A percentile compares a stretch with the other conserved stretches of the same genome.
Evolutionary conservation across 352 stramenopile genomes (phyloP).

Genomic region (Globisporangium takayamanum): DNA sequence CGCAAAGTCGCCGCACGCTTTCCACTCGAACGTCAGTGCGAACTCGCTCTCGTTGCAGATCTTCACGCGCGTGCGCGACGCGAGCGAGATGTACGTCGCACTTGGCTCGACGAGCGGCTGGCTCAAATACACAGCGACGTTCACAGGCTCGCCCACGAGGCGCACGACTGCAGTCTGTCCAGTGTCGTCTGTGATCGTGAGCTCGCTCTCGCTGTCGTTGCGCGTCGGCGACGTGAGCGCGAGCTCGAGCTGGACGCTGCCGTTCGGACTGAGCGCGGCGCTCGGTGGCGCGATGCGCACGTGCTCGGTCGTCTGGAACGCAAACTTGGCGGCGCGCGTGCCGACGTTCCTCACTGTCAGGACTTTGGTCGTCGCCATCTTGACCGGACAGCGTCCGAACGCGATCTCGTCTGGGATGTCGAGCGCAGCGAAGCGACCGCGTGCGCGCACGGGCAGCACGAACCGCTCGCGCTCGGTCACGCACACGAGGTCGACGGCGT

Average conservation of each 20-base stretch:
- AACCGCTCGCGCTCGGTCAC: conserved; percentile 94
- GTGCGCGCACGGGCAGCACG: conserved; percentile 82
- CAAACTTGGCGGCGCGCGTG: conserved; percentile 65
- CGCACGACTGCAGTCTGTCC: conserved; percentile 65
- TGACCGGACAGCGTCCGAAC: conserved; percentile 86
- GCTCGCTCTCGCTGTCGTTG: conserved; percentile 47
- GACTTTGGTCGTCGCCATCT: conserved; percentile 67
- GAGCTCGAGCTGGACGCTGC: conserved; percentile 77
- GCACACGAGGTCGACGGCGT: conserved; percentile 89
- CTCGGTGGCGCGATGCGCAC: conserved; percentile 64
- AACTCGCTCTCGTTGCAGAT: conserved; percentile 92
- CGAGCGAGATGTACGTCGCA: conserved; percentile 90
- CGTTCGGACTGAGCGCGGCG: conserved; percentile 56
- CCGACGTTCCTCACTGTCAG: conserved; percentile 90
- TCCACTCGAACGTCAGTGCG: conserved; percentile 90
- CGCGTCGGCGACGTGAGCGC: conserved; percentile 33
- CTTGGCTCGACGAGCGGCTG: conserved; percentile 76
- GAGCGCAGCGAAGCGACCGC: conserved; percentile 78
- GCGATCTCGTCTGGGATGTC: conserved; percentile 88
- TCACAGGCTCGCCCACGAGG: conserved; percentile 65
- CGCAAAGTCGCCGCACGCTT: conserved; percentile 69
- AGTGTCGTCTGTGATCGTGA: conserved; percentile 82
- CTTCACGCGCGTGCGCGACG: conserved; percentile 84
- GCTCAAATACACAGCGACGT: conserved; percentile 90
- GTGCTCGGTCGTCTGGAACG: conserved; percentile 49